Evolutionary conservation across 106 monocot genomes (phyloP), one percentile per base, ranked within the genome.

Genomic region (Amphibolis antarctica): DNA sequence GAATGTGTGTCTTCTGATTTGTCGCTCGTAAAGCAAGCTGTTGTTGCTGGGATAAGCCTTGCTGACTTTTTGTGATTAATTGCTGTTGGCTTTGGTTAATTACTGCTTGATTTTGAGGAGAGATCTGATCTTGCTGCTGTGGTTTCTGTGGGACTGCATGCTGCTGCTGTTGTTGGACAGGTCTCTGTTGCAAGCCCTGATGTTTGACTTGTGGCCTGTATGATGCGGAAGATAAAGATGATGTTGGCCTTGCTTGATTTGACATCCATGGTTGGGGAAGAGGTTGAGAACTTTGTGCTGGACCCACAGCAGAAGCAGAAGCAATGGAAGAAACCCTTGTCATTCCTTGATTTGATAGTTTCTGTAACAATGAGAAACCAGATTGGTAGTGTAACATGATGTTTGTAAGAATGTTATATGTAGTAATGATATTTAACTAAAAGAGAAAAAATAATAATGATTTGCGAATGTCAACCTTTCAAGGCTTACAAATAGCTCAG

Each of bases 141-240:
- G 70, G 60, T 24, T 71, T 73, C 25, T 60, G 69, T 51, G 68
- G 78, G 11, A 42, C 62, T n/a, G 46, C 47, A 49, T 64, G 76
- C 60, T 69, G 80, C 53, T 66, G 66, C 45, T 62, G 50, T 18
- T 49, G 62, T 53, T 46, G 76, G 42, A 25, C 44, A 46, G 43
- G 17, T 53, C 86, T 86, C 56, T 80, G 86, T 50, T 86, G 90
- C 26, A 72, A 19, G 24, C 51, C 51, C 7, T 78, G 80, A 62
- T 75, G 76, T 77, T 60, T 79, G 19, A 53, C 58, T 60, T 76
- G 83, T 22, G 91, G 78, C 69, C 86, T 81, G 60, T 57, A 74
- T 67, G 82, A 71, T 59, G 67, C 54, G 53, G 83, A 63, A 71
- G 80, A 60, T 23, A 71, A 47, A 46, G 83, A 63, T 18, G 70